Conservation (phyloP, 352 stramenopile species). For the Peronosclerospora sorghi region DNA sequence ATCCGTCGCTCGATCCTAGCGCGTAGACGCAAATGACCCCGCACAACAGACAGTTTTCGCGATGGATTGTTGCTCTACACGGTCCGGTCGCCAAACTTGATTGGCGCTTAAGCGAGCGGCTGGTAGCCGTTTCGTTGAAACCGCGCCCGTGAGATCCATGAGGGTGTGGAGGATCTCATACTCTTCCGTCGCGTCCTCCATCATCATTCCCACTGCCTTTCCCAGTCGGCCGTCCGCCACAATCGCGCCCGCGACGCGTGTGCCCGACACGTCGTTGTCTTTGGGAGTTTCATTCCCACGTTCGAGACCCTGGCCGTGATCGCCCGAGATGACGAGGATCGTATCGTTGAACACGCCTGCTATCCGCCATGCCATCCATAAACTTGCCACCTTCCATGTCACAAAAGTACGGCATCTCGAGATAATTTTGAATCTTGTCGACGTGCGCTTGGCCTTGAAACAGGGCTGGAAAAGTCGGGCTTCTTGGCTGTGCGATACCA, state of each 20-base stretch:
- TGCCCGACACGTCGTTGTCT: conserved; percentile 19
- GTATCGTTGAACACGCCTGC: conserved; percentile 40
- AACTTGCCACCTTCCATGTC: conserved; percentile 41
- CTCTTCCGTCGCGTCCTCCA: conserved; percentile 34
- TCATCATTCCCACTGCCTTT: conserved; percentile 19
- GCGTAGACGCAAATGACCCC: conserved; percentile 32
- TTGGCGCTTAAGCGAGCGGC: conserved; percentile 41
- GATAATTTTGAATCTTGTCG: conserved; percentile 24
- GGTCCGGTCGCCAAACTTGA: conserved; percentile 13
- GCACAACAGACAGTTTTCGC: conserved; percentile 34
- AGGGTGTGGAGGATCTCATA: conserved; percentile 57
- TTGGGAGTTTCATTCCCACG: conserved; percentile 22
- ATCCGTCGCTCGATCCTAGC: conserved; percentile 26
- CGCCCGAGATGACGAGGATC: conserved; percentile 38
- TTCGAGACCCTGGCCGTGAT: conserved; percentile 38
- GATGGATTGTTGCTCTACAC: conserved; percentile 45
- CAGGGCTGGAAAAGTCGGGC: conserved; percentile 29
- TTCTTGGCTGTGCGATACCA: conserved; percentile 25
- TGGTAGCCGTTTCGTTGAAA: conserved; percentile 41
- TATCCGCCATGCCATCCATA: conserved; percentile 33
- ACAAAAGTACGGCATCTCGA: conserved; percentile 37
- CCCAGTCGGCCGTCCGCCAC: conserved; percentile 42
- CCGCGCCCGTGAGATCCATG: conserved; percentile 44
- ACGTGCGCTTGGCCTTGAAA: conserved; percentile 15
- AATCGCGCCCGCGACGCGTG: conserved; percentile 24